Conservation (phyloP, 495 filamentous ascomycete genomes). For the Symbiotaphrina buchneri region DNA sequence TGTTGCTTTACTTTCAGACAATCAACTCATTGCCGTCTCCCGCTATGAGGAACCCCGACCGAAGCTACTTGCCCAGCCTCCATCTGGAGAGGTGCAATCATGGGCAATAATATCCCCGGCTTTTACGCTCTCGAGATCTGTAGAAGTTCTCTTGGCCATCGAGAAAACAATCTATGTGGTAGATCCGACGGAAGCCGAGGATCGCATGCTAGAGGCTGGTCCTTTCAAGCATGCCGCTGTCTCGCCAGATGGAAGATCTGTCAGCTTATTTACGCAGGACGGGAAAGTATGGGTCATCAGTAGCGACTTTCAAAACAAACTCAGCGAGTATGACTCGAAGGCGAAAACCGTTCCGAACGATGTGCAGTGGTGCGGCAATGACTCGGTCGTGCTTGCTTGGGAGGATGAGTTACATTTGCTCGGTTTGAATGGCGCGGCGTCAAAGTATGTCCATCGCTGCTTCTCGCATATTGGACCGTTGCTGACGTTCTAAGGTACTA, state of each 20-base stretch:
- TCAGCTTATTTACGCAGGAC: constrained; percentile 64
- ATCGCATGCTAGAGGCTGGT: constrained; percentile 71
- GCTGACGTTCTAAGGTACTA: constrained; percentile 32
- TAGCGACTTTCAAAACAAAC: constrained; percentile 75
- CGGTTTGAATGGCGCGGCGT: constrained; percentile 39
- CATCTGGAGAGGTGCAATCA: constrained; percentile 58
- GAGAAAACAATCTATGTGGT: constrained; percentile 66
- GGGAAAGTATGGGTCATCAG: constrained; percentile 85
- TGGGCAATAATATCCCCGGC: constrained; percentile 82
- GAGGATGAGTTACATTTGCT: constrained; percentile 96
- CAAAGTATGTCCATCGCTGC: constrained; percentile 22
- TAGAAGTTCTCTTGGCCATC: constrained; percentile 80
- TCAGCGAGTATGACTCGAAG: constrained; percentile 79
- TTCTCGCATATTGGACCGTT: neutral
- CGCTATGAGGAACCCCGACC: constrained; percentile 82
- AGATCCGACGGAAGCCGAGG: constrained; percentile 74
- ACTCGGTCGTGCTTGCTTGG: constrained; percentile 86
- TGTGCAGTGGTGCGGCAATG: constrained; percentile 89
- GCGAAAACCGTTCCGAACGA: constrained; percentile 71
- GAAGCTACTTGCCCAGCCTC: constrained; percentile 53
- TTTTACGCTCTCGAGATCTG: constrained; percentile 79
- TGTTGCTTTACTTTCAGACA: constrained; percentile 81
- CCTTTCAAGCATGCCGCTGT: constrained; percentile 80
- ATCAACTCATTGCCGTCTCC: constrained; percentile 66
- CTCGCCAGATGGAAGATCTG: constrained; percentile 76